Evolutionary conservation across 805 yeast species (phyloP), one percentile per base, ranked within the genome.

Genomic region (Starmerella khaoyaiensis): DNA sequence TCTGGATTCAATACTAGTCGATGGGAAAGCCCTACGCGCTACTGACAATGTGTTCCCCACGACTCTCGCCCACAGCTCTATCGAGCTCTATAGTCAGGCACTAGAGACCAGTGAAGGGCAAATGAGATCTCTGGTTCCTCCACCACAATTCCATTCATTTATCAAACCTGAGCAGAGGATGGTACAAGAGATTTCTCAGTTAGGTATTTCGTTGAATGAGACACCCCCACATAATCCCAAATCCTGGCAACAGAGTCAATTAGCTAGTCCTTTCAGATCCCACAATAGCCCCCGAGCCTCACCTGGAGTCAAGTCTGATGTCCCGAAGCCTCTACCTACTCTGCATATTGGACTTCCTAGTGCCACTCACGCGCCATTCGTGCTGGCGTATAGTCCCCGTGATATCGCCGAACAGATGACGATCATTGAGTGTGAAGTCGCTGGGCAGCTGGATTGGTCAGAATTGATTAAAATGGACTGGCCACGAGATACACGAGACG

Each of bases 401-500:
- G 61, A 69, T 0, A 59, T 90, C 21, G 84, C 93, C 5, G 71
- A 75, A 45, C 96, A 87, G 46, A 66, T 87, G 58, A 87, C 97
- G 0, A 55, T 81, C 33, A 79, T 87, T 45, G 98, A 90, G 56
- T 66, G 75, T 36, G 97, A 90, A 56, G 70, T 84, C 29, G 58
- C 86, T 17, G 68, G 72, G 36, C 94, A 83, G 51, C 69, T 90
- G 27, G 96, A 87, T 56, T 87, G 97, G 96, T 76, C 74, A 50
- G 94, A 83, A 47, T 65, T 87, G 30, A 66, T 86, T 29, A 86
- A 82, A 44, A 60, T 80, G 44, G 68, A 72, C 33, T 79, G 94
- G 83, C 71, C 72, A 36, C 69, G 70, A 41, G 33, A 33, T 3
- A 17, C 33, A 5, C 16, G 8, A 9, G 10, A 26, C 6, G 76